Evolutionary conservation across 2,329 filamentous ascomycete genomes (phyloP).

Genomic region (Alternaria infectoria): DNA sequence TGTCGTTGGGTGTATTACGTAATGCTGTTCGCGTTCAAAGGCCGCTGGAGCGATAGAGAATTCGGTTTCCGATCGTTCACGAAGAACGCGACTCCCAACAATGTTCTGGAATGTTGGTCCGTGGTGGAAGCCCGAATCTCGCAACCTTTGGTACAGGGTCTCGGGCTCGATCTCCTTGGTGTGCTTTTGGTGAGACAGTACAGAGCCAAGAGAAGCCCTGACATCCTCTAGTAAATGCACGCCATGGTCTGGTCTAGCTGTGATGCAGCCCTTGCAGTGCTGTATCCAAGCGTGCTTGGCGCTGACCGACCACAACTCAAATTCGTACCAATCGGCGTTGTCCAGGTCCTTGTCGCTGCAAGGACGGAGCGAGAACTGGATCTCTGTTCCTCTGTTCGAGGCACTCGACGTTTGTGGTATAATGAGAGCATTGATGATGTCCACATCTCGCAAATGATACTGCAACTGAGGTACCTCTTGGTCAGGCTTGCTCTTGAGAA

Average conservation of each 20-base stretch:
- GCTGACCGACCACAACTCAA: constrained; percentile 1
- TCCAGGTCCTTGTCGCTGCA: constrained; percentile 7
- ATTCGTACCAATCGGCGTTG: constrained; percentile 2
- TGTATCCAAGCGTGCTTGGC: background rate
- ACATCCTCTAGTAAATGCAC: background rate
- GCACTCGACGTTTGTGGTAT: constrained; percentile 16
- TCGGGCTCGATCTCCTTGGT: constrained; percentile 29
- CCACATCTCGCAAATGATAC: constrained; percentile 25
- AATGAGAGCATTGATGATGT: constrained; percentile 24
- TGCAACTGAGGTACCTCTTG: background rate
- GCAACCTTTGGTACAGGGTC: constrained; percentile 49
- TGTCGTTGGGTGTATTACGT: constrained; percentile 17
- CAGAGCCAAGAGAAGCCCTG: background rate
- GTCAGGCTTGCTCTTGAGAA: background rate
- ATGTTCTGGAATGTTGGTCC: constrained; percentile 20
- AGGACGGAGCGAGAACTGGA: constrained; percentile 4
- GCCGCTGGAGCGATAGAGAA: background rate
- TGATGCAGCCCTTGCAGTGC: constrained; percentile 1
- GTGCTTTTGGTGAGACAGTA: background rate
- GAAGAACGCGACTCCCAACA: background rate
- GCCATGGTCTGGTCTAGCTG: background rate
- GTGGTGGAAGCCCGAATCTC: constrained; percentile 28
- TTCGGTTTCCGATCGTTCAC: background rate
- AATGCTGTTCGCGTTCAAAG: background rate
- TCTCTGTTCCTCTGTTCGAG: constrained; percentile 15